Conservation (phyloP, 306 rosid species). For the Quercus dentata region DNA sequence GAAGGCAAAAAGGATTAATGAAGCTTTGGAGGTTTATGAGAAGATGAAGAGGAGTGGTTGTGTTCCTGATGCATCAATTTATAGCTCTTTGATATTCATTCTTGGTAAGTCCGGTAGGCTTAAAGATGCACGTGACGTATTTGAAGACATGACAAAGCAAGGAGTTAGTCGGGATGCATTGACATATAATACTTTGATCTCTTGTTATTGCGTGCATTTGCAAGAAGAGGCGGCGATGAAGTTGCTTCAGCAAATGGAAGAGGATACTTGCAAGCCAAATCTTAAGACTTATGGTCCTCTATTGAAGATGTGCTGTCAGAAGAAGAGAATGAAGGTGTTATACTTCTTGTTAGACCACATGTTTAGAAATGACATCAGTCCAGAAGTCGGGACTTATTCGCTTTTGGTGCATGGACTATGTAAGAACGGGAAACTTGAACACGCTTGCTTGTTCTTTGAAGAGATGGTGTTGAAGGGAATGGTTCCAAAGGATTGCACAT, state of each 20-base stretch:
- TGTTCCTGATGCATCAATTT: slow-evolving; percentile 53
- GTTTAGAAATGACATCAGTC: slow-evolving; percentile 60
- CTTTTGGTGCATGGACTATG: slow-evolving; percentile 54
- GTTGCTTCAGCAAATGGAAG: slow-evolving; percentile 82
- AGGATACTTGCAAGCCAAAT: slow-evolving; percentile 49
- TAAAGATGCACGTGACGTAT: slow-evolving; percentile 61
- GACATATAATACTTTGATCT: slow-evolving; percentile 60
- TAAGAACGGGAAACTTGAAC: slow-evolving; percentile 46
- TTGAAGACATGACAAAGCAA: slow-evolving; percentile 68
- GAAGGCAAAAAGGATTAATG: slow-evolving; percentile 48
- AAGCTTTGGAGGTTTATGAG: slow-evolving; percentile 58
- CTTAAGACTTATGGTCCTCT: slow-evolving; percentile 68
- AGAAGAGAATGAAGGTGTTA: slow-evolving; percentile 84
- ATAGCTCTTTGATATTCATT: slow-evolving; percentile 53
- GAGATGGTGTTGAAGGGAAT: slow-evolving; percentile 58
- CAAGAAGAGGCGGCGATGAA: slow-evolving; percentile 80
- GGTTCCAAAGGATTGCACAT: slow-evolving; percentile 29
- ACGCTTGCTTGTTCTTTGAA: slow-evolving; percentile 54
- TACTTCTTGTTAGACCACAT: slow-evolving; percentile 69
- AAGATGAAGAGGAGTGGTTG: slow-evolving; percentile 56
- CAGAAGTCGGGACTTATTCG: slow-evolving; percentile 54
- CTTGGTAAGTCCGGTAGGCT: slow-evolving; percentile 69
- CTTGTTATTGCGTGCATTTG: slow-evolving; percentile 56
- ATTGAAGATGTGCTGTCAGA: slow-evolving; percentile 77
- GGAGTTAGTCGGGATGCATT: slow-evolving; percentile 46